These are phyloP conservation scores for Halophytophthora polymorphica DNA, from an alignment of 352 stramenopile genomes.

Conservation along the genomic window DNA sequence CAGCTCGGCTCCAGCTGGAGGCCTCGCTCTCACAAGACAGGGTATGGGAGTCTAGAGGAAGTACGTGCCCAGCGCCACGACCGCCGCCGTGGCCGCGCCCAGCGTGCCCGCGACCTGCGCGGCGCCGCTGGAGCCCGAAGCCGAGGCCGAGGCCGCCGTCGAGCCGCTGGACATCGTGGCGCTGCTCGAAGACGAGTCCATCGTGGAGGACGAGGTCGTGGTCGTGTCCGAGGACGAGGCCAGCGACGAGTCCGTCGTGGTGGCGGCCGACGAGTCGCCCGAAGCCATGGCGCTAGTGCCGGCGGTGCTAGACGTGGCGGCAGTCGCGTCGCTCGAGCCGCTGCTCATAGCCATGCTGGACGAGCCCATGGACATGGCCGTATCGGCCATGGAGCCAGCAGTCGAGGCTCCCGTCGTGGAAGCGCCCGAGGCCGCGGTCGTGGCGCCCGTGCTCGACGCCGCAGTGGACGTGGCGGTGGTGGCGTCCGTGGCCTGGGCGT, in stretches of 20 bases:
- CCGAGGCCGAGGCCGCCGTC: conserved; percentile 1
- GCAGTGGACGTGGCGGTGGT: conserved; percentile 1
- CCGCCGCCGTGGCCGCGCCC: conserved; percentile 8
- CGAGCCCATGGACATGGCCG: too few relatives aligned
- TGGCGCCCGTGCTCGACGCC: neutral
- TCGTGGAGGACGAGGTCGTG: conserved; percentile 4
- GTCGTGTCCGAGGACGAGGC: conserved; percentile 5
- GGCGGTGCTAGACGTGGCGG: conserved; percentile 4
- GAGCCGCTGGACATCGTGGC: neutral
- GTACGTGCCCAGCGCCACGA: conserved; percentile 12
- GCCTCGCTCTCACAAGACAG: too few relatives aligned
- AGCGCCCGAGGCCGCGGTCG: conserved; percentile 1
- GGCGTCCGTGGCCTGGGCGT: conserved; percentile 11
- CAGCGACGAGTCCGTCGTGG: conserved; percentile 5
- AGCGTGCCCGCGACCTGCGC: conserved; percentile 8
- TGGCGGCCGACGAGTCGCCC: neutral
- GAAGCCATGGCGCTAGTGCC: neutral
- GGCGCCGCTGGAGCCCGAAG: conserved; percentile 14
- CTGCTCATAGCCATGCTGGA: neutral
- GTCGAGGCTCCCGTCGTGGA: conserved; percentile 4
- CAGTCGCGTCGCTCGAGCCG: conserved; percentile 3
- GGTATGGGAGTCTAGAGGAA: conserved; percentile 12
- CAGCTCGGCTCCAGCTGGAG: too few relatives aligned
- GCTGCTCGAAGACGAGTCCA: conserved; percentile 1
- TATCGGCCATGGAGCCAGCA: neutral